A percentile compares a stretch with the other conserved stretches of the same genome.
phyloP scores from a whole-genome alignment of 2,329 filamentous ascomycete genomes.

The Pyricularia pennisetigena region DNA sequence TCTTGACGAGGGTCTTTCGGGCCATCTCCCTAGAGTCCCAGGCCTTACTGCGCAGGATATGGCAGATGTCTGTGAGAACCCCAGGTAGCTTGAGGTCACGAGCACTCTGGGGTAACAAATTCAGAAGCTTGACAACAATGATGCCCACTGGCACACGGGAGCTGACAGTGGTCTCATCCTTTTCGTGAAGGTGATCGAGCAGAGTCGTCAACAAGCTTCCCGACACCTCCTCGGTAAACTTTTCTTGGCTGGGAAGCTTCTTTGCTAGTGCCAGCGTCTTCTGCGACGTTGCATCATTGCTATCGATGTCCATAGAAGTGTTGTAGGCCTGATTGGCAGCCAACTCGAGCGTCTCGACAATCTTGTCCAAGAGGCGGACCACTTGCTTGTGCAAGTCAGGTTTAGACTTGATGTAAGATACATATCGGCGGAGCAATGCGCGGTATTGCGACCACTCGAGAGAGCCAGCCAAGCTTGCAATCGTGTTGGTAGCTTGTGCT shows the following conservation, averaged over 20 bases:
- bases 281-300: slow-evolving; percentile 21
- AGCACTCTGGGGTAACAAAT: slow-evolving; percentile 63
- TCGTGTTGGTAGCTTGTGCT: slow-evolving; percentile 74
- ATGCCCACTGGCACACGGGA: slow-evolving; percentile 84
- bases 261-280: slow-evolving; percentile 44
- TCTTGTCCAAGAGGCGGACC: slow-evolving; percentile 68
- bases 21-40: slow-evolving; percentile 88
- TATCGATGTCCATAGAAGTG: slow-evolving; percentile 11
- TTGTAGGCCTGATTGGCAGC: slow-evolving; percentile 30
- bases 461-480: slow-evolving; percentile 63
- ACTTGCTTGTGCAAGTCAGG: slow-evolving; percentile 79
- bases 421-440: slow-evolving; percentile 73
- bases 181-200: slow-evolving; percentile 80
- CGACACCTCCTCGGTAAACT: slow-evolving; percentile 62
- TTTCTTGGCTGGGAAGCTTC: slow-evolving; percentile 57
- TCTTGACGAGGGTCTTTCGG: slow-evolving; percentile 76
- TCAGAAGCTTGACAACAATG: slow-evolving; percentile 78
- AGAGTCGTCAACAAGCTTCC: slow-evolving; percentile 70
- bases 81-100: slow-evolving; percentile 68
- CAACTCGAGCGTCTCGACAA: slow-evolving; percentile 64
- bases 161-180: slow-evolving; percentile 90
- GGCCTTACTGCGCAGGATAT: slow-evolving; percentile 82
- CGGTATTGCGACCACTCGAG: slow-evolving; percentile 89
- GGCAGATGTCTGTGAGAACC: slow-evolving; percentile 83
- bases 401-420: slow-evolving; percentile 70